Evolutionary conservation across 768 basidiomycete species (phyloP).

Genomic region (Atractiella rhizophila): DNA sequence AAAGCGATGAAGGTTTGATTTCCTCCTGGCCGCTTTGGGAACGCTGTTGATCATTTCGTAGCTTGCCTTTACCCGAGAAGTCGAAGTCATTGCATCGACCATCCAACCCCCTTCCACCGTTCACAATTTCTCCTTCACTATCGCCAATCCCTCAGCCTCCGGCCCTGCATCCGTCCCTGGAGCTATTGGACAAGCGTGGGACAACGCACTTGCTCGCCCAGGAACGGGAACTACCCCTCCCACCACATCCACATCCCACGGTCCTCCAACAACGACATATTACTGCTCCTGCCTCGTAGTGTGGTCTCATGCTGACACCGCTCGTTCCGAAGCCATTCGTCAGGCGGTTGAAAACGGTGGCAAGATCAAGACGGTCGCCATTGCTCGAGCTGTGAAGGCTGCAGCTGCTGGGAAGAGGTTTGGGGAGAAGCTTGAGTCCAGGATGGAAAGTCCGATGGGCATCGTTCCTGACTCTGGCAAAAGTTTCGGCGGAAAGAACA

Average conservation of each 20-base stretch:
- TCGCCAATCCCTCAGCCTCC: constrained; percentile 42
- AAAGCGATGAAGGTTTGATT: constrained; percentile 57
- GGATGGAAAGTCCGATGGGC: constrained; percentile 3
- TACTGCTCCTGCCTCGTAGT: constrained; percentile 81
- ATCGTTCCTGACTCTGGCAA: constrained; percentile 26
- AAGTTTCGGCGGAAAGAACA: constrained; percentile 33
- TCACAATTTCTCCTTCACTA: constrained; percentile 69
- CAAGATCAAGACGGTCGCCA: background rate
- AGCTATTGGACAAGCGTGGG: background rate
- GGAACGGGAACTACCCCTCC: background rate
- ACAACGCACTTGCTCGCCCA: background rate
- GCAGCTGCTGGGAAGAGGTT: constrained; percentile 17
- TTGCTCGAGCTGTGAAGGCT: constrained; percentile 9
- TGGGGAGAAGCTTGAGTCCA: constrained; percentile 24
- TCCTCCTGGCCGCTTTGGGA: background rate
- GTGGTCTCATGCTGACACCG: constrained; percentile 82
- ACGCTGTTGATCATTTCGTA: constrained; percentile 19
- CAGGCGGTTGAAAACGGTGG: constrained; percentile 36
- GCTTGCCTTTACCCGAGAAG: constrained; percentile 76
- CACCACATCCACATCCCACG: background rate
- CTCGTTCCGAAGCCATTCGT: constrained; percentile 59
- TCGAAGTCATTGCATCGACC: constrained; percentile 83
- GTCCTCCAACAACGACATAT: constrained; percentile 31
- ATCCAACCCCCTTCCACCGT: constrained; percentile 78
- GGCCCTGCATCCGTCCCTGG: background rate